Base-by-base conservation (phyloP, 2,329 filamentous ascomycete genomes). In the Aspergillus sojae region DNA sequence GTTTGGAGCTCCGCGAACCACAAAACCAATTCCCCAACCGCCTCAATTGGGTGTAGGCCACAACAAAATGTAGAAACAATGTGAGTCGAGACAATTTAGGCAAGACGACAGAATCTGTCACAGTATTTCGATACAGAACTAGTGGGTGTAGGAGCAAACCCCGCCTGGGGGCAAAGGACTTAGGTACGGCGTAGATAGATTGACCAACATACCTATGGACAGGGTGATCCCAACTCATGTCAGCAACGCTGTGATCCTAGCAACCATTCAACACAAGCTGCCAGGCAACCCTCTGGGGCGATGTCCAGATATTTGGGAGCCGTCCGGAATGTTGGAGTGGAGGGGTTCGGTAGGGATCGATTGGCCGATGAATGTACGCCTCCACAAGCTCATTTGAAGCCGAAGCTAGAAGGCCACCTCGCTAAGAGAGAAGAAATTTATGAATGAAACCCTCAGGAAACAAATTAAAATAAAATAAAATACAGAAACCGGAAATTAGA, bases 221-320 rank as follows among this genome's bases (percentile, higher is more conserved):
- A 70, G 79, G 78, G 64, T 78, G 75, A 77, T 80, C 79, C 78
- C 77, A 80, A 79, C 75, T 80, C 79, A 80, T 80, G 77, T 77
- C 78, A 78, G 77, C 77, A 74, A 73, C 69, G 67, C 60, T 65
- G 55, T 67, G 70, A 72, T 68, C 72, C 72, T 70, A 72, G 74
- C 76, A 75, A 77, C 74, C 77, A 79, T 78, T 71, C 69, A 78
- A 72, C 61, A 70, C 64, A 63, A 76, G 70, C 70, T 71, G 72
- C 71, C 75, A 73, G 72, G 72, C 72, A 78, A 77, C 71, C 71
- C 66, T 70, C 65, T 66, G 58, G 61, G 55, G 66, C 61, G 56
- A 59, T n/a, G 64, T 68, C 63, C 58, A 72, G 65, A 65, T 71
- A 65, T 58, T 65, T 65, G 63, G 61, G 63, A 55, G 65, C 34